Conservation (phyloP, 75 land plant species). For the Picea glauca region DNA sequence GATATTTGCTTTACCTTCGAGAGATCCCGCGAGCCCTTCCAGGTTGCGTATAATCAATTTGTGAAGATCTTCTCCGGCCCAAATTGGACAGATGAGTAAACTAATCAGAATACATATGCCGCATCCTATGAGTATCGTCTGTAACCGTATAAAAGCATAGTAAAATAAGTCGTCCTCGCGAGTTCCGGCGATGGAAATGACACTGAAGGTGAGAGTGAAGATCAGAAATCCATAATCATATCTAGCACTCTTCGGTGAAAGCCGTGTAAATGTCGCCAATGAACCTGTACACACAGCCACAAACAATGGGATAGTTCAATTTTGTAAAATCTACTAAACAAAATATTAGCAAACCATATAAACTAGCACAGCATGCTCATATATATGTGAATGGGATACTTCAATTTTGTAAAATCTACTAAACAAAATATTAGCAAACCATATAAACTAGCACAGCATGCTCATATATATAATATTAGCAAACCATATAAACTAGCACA, state of each 20-base stretch:
- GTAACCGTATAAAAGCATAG: conserved; percentile 23
- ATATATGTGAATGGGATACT: too few relatives aligned
- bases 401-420: too few relatives aligned
- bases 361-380: too few relatives aligned
- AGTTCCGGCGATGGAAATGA: conserved; percentile 39
- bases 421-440: too few relatives aligned
- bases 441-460: too few relatives aligned
- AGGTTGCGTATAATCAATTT: conserved; percentile 20
- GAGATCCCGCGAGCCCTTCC: conserved; percentile 28
- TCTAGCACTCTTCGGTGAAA: conserved; percentile 34
- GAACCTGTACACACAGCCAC: conserved; percentile 19
- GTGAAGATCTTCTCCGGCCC: conserved; percentile 70
- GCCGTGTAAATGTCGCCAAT: conserved; percentile 46
- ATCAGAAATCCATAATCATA: conserved; percentile 58
- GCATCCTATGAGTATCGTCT: conserved; percentile 40
- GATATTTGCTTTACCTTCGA: conserved; percentile 42
- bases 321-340: too few relatives aligned
- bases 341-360: too few relatives aligned
- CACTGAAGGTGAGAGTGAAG: conserved; percentile 61
- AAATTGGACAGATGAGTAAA: conserved; percentile 40
- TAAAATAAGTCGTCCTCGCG: conserved; percentile 10
- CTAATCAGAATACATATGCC: conserved; percentile 14
- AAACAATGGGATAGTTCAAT: too few relatives aligned
- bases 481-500: too few relatives aligned
- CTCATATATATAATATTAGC: too few relatives aligned